phyloP scores from a whole-genome alignment of 202 grass and related monocot genomes.

The Dendrocalamus latiflorus region DNA sequence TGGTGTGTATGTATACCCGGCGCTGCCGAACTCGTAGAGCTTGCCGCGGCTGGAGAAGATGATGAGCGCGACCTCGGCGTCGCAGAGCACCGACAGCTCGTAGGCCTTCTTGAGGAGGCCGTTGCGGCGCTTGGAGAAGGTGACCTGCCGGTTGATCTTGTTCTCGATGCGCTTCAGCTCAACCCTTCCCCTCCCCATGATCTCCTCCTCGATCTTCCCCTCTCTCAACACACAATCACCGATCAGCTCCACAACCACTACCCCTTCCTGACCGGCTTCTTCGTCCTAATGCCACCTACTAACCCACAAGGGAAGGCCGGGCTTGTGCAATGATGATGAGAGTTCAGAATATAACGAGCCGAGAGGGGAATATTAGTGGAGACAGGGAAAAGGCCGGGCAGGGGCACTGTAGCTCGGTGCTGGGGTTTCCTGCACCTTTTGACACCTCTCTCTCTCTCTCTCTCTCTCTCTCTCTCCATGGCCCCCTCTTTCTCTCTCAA shows the following conservation, averaged over 20 bases:
- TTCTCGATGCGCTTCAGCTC: conserved; percentile 72
- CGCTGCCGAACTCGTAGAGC: conserved; percentile 77
- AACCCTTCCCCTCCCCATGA: conserved; percentile 58
- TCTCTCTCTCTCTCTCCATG: conserved; percentile 5
- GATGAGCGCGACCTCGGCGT: conserved; percentile 68
- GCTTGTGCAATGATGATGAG: conserved; percentile 11
- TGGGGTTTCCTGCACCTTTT: conserved; percentile 41
- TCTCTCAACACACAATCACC: background rate
- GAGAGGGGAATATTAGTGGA: conserved; percentile 26
- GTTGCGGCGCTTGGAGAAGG: conserved; percentile 67
- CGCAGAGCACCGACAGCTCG: conserved; percentile 67
- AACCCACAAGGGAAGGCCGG: background rate
- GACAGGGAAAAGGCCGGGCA: background rate
- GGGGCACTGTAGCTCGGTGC: conserved; percentile 38
- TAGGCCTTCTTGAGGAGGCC: conserved; percentile 67
- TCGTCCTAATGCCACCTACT: background rate
- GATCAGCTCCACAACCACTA: background rate
- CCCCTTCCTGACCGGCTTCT: background rate
- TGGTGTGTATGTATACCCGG: conserved; percentile 24
- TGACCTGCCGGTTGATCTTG: conserved; percentile 73
- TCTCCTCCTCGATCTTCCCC: background rate
- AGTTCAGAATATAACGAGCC: conserved; percentile 34
- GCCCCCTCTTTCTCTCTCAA: background rate
- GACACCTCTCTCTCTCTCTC: conserved; percentile 15
- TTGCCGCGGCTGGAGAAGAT: conserved; percentile 82